Percentiles rank a stretch among this genome's conserved stretches.
Conservation (phyloP, 2,329 filamentous ascomycete species). For the Fusarium odoratissimum region DNA sequence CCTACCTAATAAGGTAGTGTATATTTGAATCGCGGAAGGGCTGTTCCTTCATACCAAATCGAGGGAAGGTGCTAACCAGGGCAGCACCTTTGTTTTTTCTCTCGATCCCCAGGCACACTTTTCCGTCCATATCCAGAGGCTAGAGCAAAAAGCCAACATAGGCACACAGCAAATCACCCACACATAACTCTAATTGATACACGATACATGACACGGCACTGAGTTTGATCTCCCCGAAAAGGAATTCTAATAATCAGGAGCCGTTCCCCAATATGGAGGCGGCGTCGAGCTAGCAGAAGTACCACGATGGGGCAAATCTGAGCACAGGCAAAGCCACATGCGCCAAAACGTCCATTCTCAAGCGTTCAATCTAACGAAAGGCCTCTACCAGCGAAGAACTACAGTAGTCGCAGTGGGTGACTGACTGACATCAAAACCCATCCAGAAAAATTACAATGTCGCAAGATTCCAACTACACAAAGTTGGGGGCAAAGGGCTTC, state of each 20-base stretch:
- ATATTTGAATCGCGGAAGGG: constrained; percentile 12
- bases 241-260: constrained; percentile 20
- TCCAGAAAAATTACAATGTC: constrained; percentile 9
- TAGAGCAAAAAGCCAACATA: constrained; percentile 10
- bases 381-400: neutral
- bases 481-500: constrained; percentile 23
- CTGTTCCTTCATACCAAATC: constrained; percentile 10
- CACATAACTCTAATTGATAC: constrained; percentile 12
- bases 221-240: constrained; percentile 14
- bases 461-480: constrained; percentile 13
- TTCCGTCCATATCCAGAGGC: neutral
- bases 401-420: neutral
- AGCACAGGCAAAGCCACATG: constrained; percentile 27
- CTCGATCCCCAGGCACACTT: constrained; percentile 1
- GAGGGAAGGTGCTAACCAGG: neutral
- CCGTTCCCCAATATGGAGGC: constrained; percentile 37
- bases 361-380: constrained; percentile 22
- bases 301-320: constrained; percentile 22
- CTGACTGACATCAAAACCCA: neutral
- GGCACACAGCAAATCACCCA: constrained; percentile 4
- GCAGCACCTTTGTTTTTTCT: neutral
- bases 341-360: constrained; percentile 31
- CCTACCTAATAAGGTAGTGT: neutral
- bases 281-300: constrained; percentile 35
- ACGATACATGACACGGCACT: constrained; percentile 4